A percentile compares a stretch with the other conserved stretches of the same genome.
Evolutionary conservation across 768 basidiomycete species (phyloP).

Genomic region (Tephrocybe rancida): DNA sequence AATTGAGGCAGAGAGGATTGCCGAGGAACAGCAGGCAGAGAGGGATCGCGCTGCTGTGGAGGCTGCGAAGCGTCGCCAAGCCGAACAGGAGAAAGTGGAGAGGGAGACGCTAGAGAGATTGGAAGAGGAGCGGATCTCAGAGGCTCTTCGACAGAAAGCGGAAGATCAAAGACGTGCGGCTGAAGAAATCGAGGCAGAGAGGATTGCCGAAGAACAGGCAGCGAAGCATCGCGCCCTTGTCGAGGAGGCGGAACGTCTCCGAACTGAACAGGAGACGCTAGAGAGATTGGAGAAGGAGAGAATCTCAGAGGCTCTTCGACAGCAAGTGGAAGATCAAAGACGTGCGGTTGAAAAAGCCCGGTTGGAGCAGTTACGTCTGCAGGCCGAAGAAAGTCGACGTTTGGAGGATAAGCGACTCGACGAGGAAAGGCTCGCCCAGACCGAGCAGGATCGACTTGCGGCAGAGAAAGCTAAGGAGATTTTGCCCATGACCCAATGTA

Average conservation of each 20-base stretch:
- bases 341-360: slow-evolving; percentile 21
- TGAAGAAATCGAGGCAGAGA: slow-evolving; percentile 41
- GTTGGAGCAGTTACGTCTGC: slow-evolving; percentile 19
- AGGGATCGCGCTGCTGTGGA: slow-evolving; percentile 36
- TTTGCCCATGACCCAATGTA: slow-evolving; percentile 32
- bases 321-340: slow-evolving; percentile 25
- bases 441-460: slow-evolving; percentile 25
- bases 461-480: slow-evolving; percentile 35
- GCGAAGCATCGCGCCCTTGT: slow-evolving; percentile 37
- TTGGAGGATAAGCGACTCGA: slow-evolving; percentile 28
- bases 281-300: slow-evolving; percentile 22
- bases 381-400: slow-evolving; percentile 27
- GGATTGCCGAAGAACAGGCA: slow-evolving; percentile 34
- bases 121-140: slow-evolving; percentile 21
- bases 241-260: slow-evolving; percentile 37
- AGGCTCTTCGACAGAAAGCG: slow-evolving; percentile 20
- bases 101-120: slow-evolving; percentile 23
- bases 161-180: slow-evolving; percentile 27
- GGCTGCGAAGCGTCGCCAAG: slow-evolving; percentile 33
- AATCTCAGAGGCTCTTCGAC: slow-evolving; percentile 19
- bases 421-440: slow-evolving; percentile 17
- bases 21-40: slow-evolving; percentile 38
- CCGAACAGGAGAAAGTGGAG: slow-evolving; percentile 35
- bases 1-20: slow-evolving; percentile 35
- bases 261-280: slow-evolving; percentile 32